These are phyloP conservation scores for Eleusine indica DNA, from an alignment of 176 grass and related monocot species.

Conservation along the genomic window DNA sequence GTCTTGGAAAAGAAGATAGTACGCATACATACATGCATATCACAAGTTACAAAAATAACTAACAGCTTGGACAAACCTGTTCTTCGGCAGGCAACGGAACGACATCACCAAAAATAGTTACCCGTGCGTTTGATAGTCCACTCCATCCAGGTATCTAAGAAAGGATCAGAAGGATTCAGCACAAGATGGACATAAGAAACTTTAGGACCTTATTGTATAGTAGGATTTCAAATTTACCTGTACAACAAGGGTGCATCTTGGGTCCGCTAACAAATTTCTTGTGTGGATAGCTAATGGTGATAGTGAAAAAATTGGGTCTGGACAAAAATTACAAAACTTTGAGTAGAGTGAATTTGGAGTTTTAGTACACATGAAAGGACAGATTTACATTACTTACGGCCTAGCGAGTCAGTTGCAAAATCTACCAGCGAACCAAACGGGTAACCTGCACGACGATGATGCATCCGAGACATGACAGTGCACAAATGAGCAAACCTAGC, in stretches of 20 bases:
- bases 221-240: slow-evolving; percentile 53
- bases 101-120: slow-evolving; percentile 80
- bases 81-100: slow-evolving; percentile 56
- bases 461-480: slow-evolving; percentile 85
- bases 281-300: slow-evolving; percentile 87
- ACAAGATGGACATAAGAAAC: background rate
- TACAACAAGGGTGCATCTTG: slow-evolving; percentile 81
- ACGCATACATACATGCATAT: background rate
- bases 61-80: slow-evolving; percentile 50
- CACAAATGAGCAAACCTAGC: slow-evolving; percentile 85
- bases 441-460: slow-evolving; percentile 73
- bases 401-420: slow-evolving; percentile 70
- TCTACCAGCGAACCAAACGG: slow-evolving; percentile 88
- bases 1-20: background rate
- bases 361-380: slow-evolving; percentile 13
- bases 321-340: slow-evolving; percentile 21
- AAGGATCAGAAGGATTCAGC: slow-evolving; percentile 7
- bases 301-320: slow-evolving; percentile 85
- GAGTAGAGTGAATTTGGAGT: background rate
- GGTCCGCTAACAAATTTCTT: slow-evolving; percentile 75
- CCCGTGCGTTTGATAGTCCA: slow-evolving; percentile 79
- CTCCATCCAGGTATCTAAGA: slow-evolving; percentile 81
- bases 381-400: slow-evolving; percentile 55
- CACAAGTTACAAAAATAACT: background rate
- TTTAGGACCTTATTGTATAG: slow-evolving; percentile 23